Evolutionary conservation across 768 basidiomycete genomes (phyloP).

Genomic region (Suillus fuscotomentosus): DNA sequence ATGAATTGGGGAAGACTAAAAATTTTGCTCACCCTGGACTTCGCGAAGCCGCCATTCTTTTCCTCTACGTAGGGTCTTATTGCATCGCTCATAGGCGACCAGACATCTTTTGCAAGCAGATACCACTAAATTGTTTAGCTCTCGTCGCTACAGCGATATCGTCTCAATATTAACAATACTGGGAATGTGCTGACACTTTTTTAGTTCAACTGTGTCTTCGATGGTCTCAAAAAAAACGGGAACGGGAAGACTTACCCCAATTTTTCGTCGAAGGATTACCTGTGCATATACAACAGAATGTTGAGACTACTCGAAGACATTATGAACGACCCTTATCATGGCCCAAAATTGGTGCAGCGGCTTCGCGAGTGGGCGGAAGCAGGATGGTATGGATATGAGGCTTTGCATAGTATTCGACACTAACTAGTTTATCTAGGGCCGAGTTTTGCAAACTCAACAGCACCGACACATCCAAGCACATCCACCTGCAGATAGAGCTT

Average conservation of each 20-base stretch:
- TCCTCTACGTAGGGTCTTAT: neutral
- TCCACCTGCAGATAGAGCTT: neutral
- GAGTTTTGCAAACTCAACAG: neutral
- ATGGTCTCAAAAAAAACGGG: neutral
- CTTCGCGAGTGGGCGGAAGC: neutral
- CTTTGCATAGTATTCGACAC: neutral
- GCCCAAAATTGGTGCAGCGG: neutral
- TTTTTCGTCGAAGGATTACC: neutral
- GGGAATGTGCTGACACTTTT: neutral
- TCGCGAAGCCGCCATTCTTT: neutral
- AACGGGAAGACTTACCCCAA: neutral
- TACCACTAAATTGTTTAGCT: neutral
- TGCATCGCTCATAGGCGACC: neutral
- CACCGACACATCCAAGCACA: neutral
- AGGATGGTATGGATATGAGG: neutral
- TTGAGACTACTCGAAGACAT: neutral
- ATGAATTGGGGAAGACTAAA: neutral
- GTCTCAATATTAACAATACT: neutral
- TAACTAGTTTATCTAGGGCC: neutral
- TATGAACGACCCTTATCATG: neutral
- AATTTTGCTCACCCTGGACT: neutral
- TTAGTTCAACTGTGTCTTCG: neutral
- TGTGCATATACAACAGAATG: neutral
- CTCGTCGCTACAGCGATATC: neutral
- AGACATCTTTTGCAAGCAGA: neutral